Conservation (phyloP, 495 filamentous ascomycete genomes). For the Barbatosphaeria neglecta region DNA sequence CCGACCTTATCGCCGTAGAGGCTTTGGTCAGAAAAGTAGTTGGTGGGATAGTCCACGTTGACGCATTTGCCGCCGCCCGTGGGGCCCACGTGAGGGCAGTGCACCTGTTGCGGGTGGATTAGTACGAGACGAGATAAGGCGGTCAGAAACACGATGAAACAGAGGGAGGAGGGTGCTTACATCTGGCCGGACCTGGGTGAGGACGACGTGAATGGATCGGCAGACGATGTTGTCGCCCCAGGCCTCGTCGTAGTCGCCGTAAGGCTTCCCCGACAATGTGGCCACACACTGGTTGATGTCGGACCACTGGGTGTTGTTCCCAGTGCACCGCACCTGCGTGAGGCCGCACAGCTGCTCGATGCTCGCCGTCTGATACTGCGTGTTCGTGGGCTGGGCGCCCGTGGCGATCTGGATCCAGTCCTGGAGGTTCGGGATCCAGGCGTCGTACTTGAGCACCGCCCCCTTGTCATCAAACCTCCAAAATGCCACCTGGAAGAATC, state of each 20-base stretch:
- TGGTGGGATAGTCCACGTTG: constrained; percentile 11
- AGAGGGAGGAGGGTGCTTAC: constrained; percentile 10
- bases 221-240: constrained; percentile 31
- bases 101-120: constrained; percentile 12
- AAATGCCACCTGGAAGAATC: constrained; percentile 19
- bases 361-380: constrained; percentile 10
- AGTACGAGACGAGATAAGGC: constrained; percentile 1
- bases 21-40: constrained; percentile 20
- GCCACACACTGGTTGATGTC: constrained; percentile 15
- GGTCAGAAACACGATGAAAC: background rate
- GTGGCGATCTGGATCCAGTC: constrained; percentile 12
- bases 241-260: constrained; percentile 26
- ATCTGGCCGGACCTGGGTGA: constrained; percentile 23
- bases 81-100: constrained; percentile 27
- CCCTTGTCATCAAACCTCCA: constrained; percentile 22
- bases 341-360: constrained; percentile 17
- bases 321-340: constrained; percentile 19
- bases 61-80: constrained; percentile 30
- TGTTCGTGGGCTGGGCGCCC: constrained; percentile 9
- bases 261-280: constrained; percentile 12
- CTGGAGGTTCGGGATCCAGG: constrained; percentile 25
- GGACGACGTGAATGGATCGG: constrained; percentile 23
- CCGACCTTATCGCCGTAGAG: constrained; percentile 20
- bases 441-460: constrained; percentile 24
- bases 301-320: constrained; percentile 20